Evolutionary conservation across 2,329 filamentous ascomycete species (phyloP), one percentile per base, ranked within the genome.

Genomic region (Colletotrichum sp.): DNA sequence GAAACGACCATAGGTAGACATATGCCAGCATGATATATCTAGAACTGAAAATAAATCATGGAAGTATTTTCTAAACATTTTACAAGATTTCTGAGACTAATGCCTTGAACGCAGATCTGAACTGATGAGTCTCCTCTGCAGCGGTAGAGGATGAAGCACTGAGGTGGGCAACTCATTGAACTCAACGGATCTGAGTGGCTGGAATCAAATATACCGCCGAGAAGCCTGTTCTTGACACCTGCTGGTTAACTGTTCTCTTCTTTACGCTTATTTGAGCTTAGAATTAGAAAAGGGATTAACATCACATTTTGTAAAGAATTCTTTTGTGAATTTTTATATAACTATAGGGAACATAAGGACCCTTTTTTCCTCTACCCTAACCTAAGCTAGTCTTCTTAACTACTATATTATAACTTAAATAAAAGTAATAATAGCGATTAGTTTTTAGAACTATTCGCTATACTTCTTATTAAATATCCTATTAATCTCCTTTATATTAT

Each of bases 61-160:
- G 18, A 0, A n/a, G 3, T 0, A 12, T 4, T 21, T 12, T 44
- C 1, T 6, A n/a, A n/a, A n/a, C 3, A 10, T 44, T 5, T 44
- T 44, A 3, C 39, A n/a, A n/a, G 3, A 2, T 3, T n/a, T 10
- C 10, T 12, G 18, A 49, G 44, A 3, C 18, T 2, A 6, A 21
- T 49, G 9, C 9, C 1, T 49, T 13, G 4, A 6, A 21, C 10
- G 10, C n/a, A 13, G 44, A 1, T 49, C 6, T 1, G 10, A 12
- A 13, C 6, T 2, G 3, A 21, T 2, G 3, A 12, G 44, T 21
- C 10, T 49, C 6, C n/a, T 12, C 6, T 0, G n/a, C 6, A 49
- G 3, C 9, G 10, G n/a, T 13, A 12, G n/a, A 49, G 6, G 6
- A 4, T 2, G 44, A 49, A 13, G n/a, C 10, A 21, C 2, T 12